Conservation (phyloP, 164 flowering plant genomes). For the Stephania cephalantha region DNA sequence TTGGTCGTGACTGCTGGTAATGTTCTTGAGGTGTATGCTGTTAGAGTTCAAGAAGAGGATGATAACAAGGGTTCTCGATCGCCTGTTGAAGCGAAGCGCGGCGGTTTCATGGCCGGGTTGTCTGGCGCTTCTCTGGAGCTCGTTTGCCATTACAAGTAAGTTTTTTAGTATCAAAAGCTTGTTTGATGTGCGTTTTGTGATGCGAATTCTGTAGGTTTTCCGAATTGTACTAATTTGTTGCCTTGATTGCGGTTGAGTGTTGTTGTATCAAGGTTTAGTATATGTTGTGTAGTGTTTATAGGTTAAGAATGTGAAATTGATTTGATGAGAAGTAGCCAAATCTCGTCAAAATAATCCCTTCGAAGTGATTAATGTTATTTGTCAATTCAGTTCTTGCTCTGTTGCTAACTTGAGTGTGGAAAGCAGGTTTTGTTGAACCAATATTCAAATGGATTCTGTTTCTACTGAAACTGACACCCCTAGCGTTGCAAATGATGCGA, state of each 20-base stretch:
- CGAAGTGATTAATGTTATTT: neutral
- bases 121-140: conserved; percentile 88
- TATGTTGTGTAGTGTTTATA: neutral
- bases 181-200: neutral
- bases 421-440: neutral
- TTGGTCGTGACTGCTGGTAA: conserved; percentile 76
- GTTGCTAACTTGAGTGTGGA: neutral
- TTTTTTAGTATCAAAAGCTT: neutral
- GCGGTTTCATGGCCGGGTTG: conserved; percentile 72
- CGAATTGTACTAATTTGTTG: neutral
- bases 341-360: neutral
- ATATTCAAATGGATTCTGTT: neutral
- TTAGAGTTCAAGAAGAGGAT: conserved; percentile 68
- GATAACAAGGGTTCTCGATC: conserved; percentile 27
- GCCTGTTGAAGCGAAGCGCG: conserved; percentile 41
- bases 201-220: neutral
- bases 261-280: neutral
- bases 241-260: neutral
- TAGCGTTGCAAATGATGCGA: neutral
- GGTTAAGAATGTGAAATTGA: neutral
- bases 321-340: neutral
- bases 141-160: conserved; percentile 82
- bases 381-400: neutral
- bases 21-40: conserved; percentile 64
- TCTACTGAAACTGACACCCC: neutral